Conservation (phyloP, 192 early-diverging fungal genomes). For the Backusella macrospora region DNA sequence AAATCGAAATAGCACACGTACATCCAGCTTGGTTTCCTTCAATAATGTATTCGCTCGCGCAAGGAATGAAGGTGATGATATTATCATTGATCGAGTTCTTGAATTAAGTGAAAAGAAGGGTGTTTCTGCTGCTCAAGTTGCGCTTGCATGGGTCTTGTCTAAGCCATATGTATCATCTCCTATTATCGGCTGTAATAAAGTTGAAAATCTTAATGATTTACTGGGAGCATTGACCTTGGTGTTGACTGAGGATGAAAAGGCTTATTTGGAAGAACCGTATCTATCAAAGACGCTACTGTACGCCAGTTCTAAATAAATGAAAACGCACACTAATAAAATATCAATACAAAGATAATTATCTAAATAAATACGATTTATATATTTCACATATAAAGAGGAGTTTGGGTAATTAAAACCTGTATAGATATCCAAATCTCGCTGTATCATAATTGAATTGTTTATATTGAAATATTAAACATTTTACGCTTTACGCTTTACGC, state of each 20-base stretch:
- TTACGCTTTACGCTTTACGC: too few relatives aligned
- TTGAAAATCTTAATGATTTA: constrained; percentile 28
- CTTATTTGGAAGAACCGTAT: constrained; percentile 26
- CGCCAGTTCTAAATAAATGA: not conserved
- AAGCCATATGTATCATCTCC: constrained; percentile 24
- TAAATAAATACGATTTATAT: too few relatives aligned
- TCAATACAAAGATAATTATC: too few relatives aligned
- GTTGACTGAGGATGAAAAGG: constrained; percentile 29
- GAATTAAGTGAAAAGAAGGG: constrained; percentile 28
- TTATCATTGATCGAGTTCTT: constrained; percentile 28
- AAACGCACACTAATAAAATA: too few relatives aligned
- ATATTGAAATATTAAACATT: too few relatives aligned
- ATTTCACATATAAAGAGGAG: too few relatives aligned
- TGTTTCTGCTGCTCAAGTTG: constrained; percentile 31
- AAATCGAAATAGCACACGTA: not conserved
- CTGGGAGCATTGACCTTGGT: constrained; percentile 23
- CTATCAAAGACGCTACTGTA: not conserved
- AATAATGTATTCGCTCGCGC: not conserved
- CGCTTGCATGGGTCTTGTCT: constrained; percentile 33
- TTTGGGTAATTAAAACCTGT: too few relatives aligned
- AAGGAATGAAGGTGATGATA: not conserved
- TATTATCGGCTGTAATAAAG: constrained; percentile 29
- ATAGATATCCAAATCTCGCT: too few relatives aligned
- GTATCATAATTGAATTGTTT: too few relatives aligned
- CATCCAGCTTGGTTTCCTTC: not conserved